Conservation (phyloP, 331 rosid species). For the Malus hybrid region DNA sequence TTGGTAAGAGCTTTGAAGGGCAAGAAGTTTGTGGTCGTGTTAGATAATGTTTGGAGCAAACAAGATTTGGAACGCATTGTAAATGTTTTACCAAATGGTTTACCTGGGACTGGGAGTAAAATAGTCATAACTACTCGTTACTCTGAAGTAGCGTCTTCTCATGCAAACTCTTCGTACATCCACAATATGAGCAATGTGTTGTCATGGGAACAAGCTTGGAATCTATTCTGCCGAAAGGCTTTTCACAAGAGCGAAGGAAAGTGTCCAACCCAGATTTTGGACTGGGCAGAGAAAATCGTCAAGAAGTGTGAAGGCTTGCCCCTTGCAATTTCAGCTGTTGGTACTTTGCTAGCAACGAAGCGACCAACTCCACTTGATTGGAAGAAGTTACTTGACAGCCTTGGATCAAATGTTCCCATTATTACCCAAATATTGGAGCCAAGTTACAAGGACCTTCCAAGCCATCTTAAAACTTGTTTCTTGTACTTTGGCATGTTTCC, state of each 20-base stretch:
- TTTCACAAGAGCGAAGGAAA: not conserved
- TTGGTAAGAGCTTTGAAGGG: not conserved
- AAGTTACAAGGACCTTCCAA: slow-evolving; percentile 17
- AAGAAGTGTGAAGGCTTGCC: slow-evolving; percentile 9
- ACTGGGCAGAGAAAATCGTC: not conserved
- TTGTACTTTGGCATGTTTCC: slow-evolving; percentile 18
- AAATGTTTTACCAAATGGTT: not conserved
- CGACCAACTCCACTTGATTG: not conserved
- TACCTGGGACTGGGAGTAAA: not conserved
- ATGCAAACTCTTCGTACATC: not conserved
- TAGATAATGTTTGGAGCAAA: slow-evolving; percentile 5
- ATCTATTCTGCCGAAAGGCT: slow-evolving; percentile 4
- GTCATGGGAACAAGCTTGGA: not conserved
- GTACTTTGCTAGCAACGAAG: not conserved
- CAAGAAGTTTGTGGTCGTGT: not conserved
- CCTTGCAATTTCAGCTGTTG: slow-evolving; percentile 3
- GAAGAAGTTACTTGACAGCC: not conserved
- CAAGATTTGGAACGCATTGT: not conserved
- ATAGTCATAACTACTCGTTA: not conserved
- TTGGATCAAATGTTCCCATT: not conserved
- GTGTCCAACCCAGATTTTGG: not conserved
- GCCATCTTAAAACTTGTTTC: slow-evolving; percentile 8
- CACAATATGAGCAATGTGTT: not conserved
- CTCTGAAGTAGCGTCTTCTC: not conserved
- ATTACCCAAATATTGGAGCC: not conserved